Evolutionary conservation across 495 filamentous ascomycete species (phyloP), one percentile per base, ranked within the genome.

Genomic region (Daldinia childiae): DNA sequence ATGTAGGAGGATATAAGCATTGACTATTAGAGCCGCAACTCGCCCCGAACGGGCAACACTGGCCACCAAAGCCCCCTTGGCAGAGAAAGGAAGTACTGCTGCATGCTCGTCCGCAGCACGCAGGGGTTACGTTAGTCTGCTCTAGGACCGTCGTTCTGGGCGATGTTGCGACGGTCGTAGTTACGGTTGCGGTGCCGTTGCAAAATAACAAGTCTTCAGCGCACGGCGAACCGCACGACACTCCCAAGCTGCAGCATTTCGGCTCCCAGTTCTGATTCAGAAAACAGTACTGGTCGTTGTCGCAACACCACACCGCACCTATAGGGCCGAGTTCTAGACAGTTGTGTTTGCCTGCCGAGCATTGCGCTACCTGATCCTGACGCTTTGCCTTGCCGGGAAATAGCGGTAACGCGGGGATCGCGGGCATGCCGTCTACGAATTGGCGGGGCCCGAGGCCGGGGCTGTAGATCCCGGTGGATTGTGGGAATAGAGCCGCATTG

Each of bases 61-160:
- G 77, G 24, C 80, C 80, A 63, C 81, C 83, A 21, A 83, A 77
- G 41, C 56, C 54, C 7, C 32, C 0, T 27, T 82, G 77, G 67
- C 85, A 86, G 21, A 79, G 78, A 71, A 79, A 83, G 54, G 72
- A 79, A 65, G 82, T 78, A 29, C 64, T 76, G 8, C 1, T 58
- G 62, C 83, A 85, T 12, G 34, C 7, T 29, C 82, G 82, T 21
- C 56, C 55, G 60, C 83, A 85, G 71, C 83, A 85, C 48, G 76
- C 76, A 6, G 72, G 15, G 14, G n/a, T n/a, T 8, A 56, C 32
- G 14, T 39, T 60, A 12, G 38, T 45, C 52, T 56, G 26, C 15
- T 39, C 26, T 43, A 71, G 1, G 4, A 72, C 66, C 15, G 73
- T 77, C 8, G 69, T 65, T 3, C 57, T 63, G 6, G 54, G 51